These are phyloP conservation scores for Oidium heveae DNA, from an alignment of 2,329 filamentous ascomycete genomes.

Conservation along the genomic window DNA sequence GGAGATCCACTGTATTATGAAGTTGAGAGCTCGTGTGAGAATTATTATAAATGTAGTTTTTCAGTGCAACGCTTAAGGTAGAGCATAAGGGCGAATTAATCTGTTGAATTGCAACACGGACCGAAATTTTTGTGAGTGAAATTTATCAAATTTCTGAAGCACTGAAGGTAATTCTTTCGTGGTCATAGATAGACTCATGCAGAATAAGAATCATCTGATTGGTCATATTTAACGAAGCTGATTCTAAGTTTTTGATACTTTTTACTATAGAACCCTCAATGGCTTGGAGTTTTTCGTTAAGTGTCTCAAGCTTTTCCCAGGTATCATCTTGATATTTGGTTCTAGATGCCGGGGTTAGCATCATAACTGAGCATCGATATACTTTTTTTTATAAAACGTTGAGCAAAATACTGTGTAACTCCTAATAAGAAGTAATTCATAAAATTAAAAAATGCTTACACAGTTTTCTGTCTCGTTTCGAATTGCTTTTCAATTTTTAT, in stretches of 20 bases:
- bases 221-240: constrained; percentile 7
- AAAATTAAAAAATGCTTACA: constrained; percentile 6
- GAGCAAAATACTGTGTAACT: too few species aligned
- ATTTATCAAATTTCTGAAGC: too few species aligned
- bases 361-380: neutral
- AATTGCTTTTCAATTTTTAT: constrained; percentile 7
- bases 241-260: constrained; percentile 10
- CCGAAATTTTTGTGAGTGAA: too few species aligned
- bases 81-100: too few species aligned
- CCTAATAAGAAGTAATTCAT: too few species aligned
- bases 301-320: constrained; percentile 8
- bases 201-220: constrained; percentile 6
- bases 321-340: constrained; percentile 6
- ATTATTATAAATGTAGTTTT: too few species aligned
- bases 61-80: too few species aligned
- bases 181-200: neutral
- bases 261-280: constrained; percentile 10
- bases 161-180: neutral
- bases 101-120: too few species aligned
- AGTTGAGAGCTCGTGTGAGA: neutral
- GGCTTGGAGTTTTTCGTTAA: constrained; percentile 9
- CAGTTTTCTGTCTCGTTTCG: constrained; percentile 6
- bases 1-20: neutral
- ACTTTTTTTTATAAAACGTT: too few species aligned
- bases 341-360: constrained; percentile 2